Evolutionary conservation across 768 basidiomycete species (phyloP), one percentile per base, ranked within the genome.

Genomic region (Artomyces pyxidatus): DNA sequence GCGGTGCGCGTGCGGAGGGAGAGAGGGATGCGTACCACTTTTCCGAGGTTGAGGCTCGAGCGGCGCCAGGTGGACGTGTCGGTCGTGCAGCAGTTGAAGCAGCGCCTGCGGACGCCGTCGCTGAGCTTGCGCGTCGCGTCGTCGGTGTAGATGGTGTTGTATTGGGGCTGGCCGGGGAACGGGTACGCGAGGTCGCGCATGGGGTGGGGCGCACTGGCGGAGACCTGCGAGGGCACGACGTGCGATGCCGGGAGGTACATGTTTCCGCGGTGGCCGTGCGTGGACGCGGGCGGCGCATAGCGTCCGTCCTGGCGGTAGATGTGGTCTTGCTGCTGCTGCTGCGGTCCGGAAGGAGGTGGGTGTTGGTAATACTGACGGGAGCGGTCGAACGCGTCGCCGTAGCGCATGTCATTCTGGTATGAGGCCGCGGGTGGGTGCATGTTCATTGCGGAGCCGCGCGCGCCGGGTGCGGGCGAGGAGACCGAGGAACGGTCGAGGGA

Each of bases 41-140:
- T 89, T 23, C 87, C 87, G 1, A 85, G 86, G 50, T 77, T 81
- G 50, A 89, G 74, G 59, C 85, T 87, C 14, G 78, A 81, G 51
- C 87, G 67, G 29, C 87, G 67, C 87, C 87, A 89, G 22, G 86
- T 88, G 43, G 81, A 83, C 27, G 88, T 88, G 54, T 89, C 87
- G 12, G 87, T 88, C 22, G 86, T 88, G 62, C 83, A 82, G 64
- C 87, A 89, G 62, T 89, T 89, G 75, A 84, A 88, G 65, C 87
- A 89, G 41, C 85, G 70, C 30, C 87, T 67, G 23, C 87, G 74
- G 42, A 89, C 82, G 35, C 85, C 74, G 61, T 88, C 84, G 60
- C 78, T 83, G 48, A 88, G 71, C 66, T 89, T 89, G 1, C 85
- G 88, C 1, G 85, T 76, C 0, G 87, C 87, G 56, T 89, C 87